Evolutionary conservation across 306 rosid genomes (phyloP).

Genomic region (Vigna reflexopilosa): DNA sequence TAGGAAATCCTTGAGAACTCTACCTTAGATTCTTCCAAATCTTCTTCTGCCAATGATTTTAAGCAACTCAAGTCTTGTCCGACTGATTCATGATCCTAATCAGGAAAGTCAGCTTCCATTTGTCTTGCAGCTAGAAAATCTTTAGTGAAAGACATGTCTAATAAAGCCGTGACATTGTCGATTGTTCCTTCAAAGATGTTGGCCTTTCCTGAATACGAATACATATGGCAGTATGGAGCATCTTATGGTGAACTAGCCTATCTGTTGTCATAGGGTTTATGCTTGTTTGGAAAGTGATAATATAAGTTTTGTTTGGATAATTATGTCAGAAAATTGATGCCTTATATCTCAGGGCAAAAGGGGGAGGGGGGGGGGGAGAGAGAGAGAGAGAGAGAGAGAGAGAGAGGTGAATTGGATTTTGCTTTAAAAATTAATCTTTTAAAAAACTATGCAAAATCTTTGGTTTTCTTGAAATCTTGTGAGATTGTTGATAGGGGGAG

Average conservation of each 20-base stretch:
- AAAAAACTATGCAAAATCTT: too few species aligned
- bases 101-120: conserved; percentile 51
- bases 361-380: too few species aligned
- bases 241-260: conserved; percentile 42
- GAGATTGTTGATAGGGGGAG: too few species aligned
- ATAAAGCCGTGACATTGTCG: conserved; percentile 49
- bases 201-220: conserved; percentile 84
- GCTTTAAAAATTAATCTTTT: too few species aligned
- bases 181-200: conserved; percentile 52
- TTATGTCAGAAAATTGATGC: too few species aligned
- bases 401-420: too few species aligned
- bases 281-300: too few species aligned
- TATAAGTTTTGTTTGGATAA: too few species aligned
- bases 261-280: background rate
- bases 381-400: too few species aligned
- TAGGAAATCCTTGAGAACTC: conserved; percentile 54
- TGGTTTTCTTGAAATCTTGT: too few species aligned
- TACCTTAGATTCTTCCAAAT: conserved; percentile 51
- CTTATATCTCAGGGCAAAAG: too few species aligned
- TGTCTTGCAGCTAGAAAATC: conserved; percentile 53
- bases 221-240: conserved; percentile 84
- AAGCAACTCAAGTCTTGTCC: conserved; percentile 49
- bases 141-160: conserved; percentile 53
- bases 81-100: conserved; percentile 49
- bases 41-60: conserved; percentile 42